Percentiles rank a stretch among this genome's conserved stretches.
Conservation (phyloP, 2,329 filamentous ascomycete species). For the Aureobasidium sp. region DNA sequence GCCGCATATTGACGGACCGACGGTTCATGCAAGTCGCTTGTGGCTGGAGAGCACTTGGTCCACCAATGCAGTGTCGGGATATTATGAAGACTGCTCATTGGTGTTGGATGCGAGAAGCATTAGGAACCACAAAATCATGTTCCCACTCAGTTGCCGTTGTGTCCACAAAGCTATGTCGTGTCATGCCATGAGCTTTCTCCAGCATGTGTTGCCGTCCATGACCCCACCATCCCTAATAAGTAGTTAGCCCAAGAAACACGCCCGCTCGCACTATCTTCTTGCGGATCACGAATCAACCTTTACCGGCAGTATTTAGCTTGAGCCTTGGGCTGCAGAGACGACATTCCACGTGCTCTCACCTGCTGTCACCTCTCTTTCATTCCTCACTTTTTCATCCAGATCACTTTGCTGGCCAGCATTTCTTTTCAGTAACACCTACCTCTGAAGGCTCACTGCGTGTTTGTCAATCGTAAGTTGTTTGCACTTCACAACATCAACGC, state of each 20-base stretch:
- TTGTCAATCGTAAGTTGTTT: conserved; percentile 3
- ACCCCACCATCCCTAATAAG: conserved; percentile 6
- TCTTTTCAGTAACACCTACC: not conserved
- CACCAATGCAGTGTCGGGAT: not conserved
- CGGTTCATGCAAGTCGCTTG: conserved; percentile 2
- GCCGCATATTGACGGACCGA: not conserved
- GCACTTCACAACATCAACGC: not conserved
- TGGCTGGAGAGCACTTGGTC: not conserved
- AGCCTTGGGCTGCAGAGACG: conserved; percentile 1
- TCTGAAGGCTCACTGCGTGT: not conserved
- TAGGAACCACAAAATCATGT: not conserved
- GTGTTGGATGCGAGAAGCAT: not conserved
- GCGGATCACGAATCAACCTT: conserved; percentile 8
- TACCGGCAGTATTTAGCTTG: conserved; percentile 9
- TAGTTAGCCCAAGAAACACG: not conserved
- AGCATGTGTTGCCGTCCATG: not conserved
- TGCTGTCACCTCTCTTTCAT: not conserved
- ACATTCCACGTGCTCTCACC: conserved; percentile 9
- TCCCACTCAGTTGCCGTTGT: not conserved
- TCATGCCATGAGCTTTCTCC: not conserved
- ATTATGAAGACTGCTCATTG: not conserved
- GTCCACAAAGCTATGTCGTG: not conserved
- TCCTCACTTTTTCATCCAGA: not conserved
- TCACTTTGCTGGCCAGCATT: not conserved
- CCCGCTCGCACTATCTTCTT: conserved; percentile 1